Percentiles rank a stretch among this genome's conserved stretches.
Evolutionary conservation across 768 basidiomycete genomes (phyloP).

Genomic region (Auriscalpium microsporum): DNA sequence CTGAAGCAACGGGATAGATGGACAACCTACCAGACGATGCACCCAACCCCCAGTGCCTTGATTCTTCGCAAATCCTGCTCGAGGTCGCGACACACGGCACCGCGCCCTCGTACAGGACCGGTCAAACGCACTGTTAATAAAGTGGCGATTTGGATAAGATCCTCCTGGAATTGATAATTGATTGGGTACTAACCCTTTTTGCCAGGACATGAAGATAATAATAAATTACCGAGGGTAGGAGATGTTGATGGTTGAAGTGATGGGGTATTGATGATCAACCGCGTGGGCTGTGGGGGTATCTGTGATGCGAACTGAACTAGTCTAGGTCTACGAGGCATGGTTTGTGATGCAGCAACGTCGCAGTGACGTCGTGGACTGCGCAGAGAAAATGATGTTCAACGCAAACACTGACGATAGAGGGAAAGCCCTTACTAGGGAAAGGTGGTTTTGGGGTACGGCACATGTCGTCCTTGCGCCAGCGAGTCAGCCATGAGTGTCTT

Average conservation of each 20-base stretch:
- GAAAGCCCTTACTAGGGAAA: background rate
- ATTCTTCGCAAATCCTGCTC: slow-evolving; percentile 70
- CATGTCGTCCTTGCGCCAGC: background rate
- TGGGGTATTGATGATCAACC: background rate
- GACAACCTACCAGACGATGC: slow-evolving; percentile 66
- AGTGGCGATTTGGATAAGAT: background rate
- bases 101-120: slow-evolving; percentile 71
- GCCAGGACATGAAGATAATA: slow-evolving; percentile 87
- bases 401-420: background rate
- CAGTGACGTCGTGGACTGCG: background rate
- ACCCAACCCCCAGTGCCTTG: slow-evolving; percentile 61
- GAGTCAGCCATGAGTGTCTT: background rate
- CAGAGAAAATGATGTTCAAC: background rate
- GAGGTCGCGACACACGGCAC: slow-evolving; percentile 77
- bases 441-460: background rate
- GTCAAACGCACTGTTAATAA: slow-evolving; percentile 48
- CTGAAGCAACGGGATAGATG: background rate
- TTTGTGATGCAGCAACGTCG: background rate
- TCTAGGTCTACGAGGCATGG: slow-evolving; percentile 1
- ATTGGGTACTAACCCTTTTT: slow-evolving; percentile 60
- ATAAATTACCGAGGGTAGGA: slow-evolving; percentile 66
- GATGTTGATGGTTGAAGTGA: background rate
- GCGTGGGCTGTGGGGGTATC: background rate
- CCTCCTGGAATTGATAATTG: background rate
- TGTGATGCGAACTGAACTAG: background rate